Percentiles rank a stretch among this genome's conserved stretches.
Conservation (phyloP, 305 asterid genomes). For the Rubia tinctorum region DNA sequence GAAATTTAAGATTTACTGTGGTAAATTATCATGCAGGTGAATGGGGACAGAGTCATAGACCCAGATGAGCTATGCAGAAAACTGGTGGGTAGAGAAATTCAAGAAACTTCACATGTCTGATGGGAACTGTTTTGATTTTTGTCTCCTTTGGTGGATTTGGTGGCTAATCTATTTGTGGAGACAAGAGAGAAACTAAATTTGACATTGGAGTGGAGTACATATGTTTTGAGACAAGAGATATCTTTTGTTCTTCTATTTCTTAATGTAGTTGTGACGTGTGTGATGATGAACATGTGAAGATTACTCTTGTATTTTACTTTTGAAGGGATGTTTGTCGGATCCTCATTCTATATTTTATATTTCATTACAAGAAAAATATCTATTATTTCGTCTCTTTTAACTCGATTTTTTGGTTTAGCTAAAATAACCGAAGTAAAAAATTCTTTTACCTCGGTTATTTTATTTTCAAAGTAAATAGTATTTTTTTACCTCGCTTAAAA, state of each 20-base stretch:
- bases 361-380: too few relatives aligned
- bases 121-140: not conserved
- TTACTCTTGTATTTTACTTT: not conserved
- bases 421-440: too few relatives aligned
- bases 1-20: too few relatives aligned
- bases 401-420: too few relatives aligned
- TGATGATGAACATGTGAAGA: not conserved
- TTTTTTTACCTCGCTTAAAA: too few relatives aligned
- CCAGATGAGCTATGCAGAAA: slow-evolving; percentile 16
- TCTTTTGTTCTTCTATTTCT: not conserved
- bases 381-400: too few relatives aligned
- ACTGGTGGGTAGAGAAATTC: slow-evolving; percentile 6
- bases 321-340: not conserved
- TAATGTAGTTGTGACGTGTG: slow-evolving; percentile 1
- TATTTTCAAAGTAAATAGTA: too few relatives aligned
- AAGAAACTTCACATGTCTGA: not conserved
- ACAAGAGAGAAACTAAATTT: not conserved
- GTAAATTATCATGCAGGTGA: slow-evolving; percentile 10
- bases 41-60: slow-evolving; percentile 8
- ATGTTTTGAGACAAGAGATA: not conserved
- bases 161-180: not conserved
- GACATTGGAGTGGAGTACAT: not conserved
- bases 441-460: too few relatives aligned
- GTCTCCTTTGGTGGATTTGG: not conserved
- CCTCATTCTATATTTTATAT: not conserved